Base-by-base conservation (phyloP, 1,284 basidiomycete genomes). In the Cystobasidium slooffiae region DNA sequence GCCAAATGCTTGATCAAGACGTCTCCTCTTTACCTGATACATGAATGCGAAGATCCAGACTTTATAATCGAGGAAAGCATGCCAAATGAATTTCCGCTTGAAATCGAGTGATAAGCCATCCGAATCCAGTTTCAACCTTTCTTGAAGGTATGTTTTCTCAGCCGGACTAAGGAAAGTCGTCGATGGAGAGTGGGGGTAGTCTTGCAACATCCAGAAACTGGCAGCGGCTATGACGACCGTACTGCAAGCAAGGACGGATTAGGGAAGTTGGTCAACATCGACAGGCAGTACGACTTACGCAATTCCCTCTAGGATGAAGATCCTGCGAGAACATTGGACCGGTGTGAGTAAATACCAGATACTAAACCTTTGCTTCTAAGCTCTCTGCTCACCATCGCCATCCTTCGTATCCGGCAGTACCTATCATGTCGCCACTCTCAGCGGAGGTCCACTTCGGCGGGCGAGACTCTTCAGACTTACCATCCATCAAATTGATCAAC, bases 141-240 rank as follows among this genome's bases (percentile, higher is more conserved):
- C 85, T 72, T 91, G 85, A 65, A 92, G 85, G 39, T 89, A 85
- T 4, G 87, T 88, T 46, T 89, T 84, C 82, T 93, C 91, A 1
- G 83, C 84, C 76, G 89, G 88, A 37, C 84, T 86, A n/a, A 93
- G 85, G 84, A 91, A 91, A 52, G 90, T 91, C 0, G 87, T 89
- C 79, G 91, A 89, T 8, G 41, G 43, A 41, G 56, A 59, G 79
- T 91, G 89, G 3, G 90, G 91, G 83, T 92, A 92, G 82, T 92
- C 91, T 79, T 90, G 87, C 76, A 91, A 87, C 77, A 91, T 87
- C 86, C 87, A 92, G 84, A 88, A 92, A 4, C 90, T 90, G 3
- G 84, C 78, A 18, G 81, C 78, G 1, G 89, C 90, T 1, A 88
- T 88, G 24, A 91, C 8, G 41, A 91, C 86, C 3, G 91, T 92